A percentile compares a stretch with the other conserved stretches of the same genome.
These are phyloP conservation scores for Sinapis alba DNA, from an alignment of 441 rosid species.

Conservation along the genomic window DNA sequence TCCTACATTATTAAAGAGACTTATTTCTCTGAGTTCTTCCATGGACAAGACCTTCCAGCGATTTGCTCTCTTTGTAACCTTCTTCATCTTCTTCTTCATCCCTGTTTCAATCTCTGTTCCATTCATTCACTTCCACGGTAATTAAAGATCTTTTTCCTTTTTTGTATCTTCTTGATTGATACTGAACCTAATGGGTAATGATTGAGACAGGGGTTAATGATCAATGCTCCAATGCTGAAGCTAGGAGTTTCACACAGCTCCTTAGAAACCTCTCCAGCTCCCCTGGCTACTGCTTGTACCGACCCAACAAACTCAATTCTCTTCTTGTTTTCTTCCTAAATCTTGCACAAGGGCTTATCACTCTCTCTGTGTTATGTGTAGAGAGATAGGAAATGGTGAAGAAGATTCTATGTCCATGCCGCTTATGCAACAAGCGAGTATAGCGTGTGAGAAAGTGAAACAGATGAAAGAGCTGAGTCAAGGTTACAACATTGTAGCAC, in stretches of 20 bases:
- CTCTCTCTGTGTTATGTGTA: conserved; percentile 14
- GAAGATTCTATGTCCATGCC: conserved; percentile 27
- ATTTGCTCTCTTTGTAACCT: conserved; percentile 17
- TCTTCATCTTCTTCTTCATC: conserved; percentile 17
- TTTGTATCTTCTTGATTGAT: neutral
- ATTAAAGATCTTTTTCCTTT: neutral
- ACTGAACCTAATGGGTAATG: neutral
- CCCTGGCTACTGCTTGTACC: conserved; percentile 82
- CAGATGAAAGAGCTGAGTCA: conserved; percentile 57
- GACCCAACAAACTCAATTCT: neutral
- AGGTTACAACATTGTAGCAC: conserved; percentile 81
- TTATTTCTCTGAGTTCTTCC: neutral
- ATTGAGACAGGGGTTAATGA: conserved; percentile 66
- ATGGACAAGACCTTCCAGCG: conserved; percentile 19
- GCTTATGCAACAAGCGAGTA: conserved; percentile 47
- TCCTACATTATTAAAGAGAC: neutral
- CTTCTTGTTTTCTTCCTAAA: conserved; percentile 10
- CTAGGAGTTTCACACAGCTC: conserved; percentile 60
- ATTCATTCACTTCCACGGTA: conserved; percentile 34
- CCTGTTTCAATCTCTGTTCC: conserved; percentile 31
- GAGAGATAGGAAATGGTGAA: conserved; percentile 38
- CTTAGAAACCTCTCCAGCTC: conserved; percentile 64
- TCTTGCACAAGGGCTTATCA: conserved; percentile 2
- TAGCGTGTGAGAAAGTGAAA: conserved; percentile 86
- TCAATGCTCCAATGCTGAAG: conserved; percentile 60